Evolutionary conservation across 163 green algal species (phyloP), one percentile per base, ranked within the genome.

Genomic region (Chlorella variabilis): DNA sequence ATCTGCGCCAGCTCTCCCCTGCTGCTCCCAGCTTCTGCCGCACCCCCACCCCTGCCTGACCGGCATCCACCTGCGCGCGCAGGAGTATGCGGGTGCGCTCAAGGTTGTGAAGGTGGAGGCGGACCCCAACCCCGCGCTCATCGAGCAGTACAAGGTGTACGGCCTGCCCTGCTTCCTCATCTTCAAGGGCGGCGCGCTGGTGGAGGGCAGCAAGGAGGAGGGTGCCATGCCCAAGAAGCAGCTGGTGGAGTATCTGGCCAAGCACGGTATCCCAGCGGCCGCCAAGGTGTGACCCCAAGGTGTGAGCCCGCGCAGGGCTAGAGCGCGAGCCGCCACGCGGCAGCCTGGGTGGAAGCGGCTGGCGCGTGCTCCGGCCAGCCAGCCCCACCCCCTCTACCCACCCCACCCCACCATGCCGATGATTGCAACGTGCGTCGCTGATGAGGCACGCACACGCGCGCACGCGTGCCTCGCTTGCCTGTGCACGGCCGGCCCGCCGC

Each of bases 31-130:
- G 23, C 17, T 7, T 18, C 54, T 29, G 23, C 11, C 54, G 13
- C 11, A 18, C 23, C 11, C 59, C n/a, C 15, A 25, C 51, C 4
- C 20, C 21, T 3, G 6, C 63, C 17, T 6, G 2, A 33, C 63
- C 36, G 3, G 36, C 18, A 13, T 29, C 15, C 65, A 71, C 41
- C 58, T 78, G 29, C 36, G 27, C 71, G 41, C 75, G 41, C 88
- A 97, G 92, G 91, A 96, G 71, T 96, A 94, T 70, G 74, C 62
- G 0, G 90, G 71, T 29, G 87, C 83, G n/a, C 58, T 99, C 20
- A 98, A 98, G 87, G 93, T 99, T 31, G 94, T 98, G 15, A 99
- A 98, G 86, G 83, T 98, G 17, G 95, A 98, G 83, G 90, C 92
- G 48, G 95, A 98, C 76, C 68, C 77, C 7, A 98, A 97, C 85